Percentiles rank a stretch among this genome's conserved stretches.
Conservation (phyloP, 306 rosid species). For the Prunus campanulata region DNA sequence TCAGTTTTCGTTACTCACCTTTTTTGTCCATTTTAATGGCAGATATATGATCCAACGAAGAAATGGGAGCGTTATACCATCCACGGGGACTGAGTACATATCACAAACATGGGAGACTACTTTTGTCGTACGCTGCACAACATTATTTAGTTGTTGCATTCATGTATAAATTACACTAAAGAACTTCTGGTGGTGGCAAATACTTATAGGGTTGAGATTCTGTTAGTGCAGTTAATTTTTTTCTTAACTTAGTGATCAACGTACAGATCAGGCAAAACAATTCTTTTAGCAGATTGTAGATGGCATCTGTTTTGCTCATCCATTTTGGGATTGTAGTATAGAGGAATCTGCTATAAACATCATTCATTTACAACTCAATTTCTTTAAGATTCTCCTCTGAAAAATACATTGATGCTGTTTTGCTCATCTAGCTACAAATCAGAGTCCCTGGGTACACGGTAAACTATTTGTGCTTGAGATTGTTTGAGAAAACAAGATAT, state of each 20-base stretch:
- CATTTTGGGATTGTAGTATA: no score
- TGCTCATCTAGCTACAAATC: no score
- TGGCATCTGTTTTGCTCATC: no score
- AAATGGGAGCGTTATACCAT: conserved; percentile 43
- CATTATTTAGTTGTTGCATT: neutral
- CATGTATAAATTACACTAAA: neutral
- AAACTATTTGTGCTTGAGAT: no score
- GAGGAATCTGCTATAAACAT: neutral
- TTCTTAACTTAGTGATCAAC: neutral
- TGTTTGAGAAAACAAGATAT: no score
- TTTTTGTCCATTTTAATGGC: neutral
- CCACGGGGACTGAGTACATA: conserved; percentile 31
- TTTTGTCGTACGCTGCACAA: no score
- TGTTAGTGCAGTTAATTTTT: neutral
- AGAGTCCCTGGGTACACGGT: no score
- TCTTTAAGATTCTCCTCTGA: neutral
- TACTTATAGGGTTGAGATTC: neutral
- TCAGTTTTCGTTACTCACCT: neutral
- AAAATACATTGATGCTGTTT: no score
- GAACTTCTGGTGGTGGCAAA: neutral
- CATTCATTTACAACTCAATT: neutral
- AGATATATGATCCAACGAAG: conserved; percentile 40
- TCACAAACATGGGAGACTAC: neutral
- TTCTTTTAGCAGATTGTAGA: neutral
- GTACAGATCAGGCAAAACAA: neutral